Evolutionary conservation across 148 eudicot species (phyloP), one percentile per base, ranked within the genome.

Genomic region (Nyssa sinensis): DNA sequence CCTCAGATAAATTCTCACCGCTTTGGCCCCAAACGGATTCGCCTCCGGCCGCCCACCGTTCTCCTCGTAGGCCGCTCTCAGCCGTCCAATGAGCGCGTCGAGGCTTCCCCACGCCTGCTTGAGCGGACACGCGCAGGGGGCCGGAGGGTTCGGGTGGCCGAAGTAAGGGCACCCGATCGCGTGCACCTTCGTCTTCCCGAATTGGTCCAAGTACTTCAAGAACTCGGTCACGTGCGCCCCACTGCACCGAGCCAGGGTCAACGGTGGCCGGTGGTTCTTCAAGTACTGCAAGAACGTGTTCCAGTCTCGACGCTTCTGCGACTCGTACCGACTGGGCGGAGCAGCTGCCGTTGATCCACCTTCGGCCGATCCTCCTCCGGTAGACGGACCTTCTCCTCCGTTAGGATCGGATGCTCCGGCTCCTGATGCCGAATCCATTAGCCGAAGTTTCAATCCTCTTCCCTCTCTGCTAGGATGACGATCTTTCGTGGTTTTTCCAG

Each of bases 151-250:
- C 0, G 91, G 93, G 69, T 81, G 82, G 6, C 93, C 93, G 70
- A 80, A 89, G 69, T 81, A 86, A 0, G 89, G 91, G 70, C 93
- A 89, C 8, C 81, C 89, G 2, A 69, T 30, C 75, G 69, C 71
- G 79, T 89, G 93, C 72, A 89, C 91, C 69, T 89, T 89, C 21
- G 93, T 89, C 80, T 89, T 89, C 11, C 93, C 93, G 62, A 89
- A 89, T 77, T 89, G 93, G 79, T 89, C 93, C 0, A 89, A 65
- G 61, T 89, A 89, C 73, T 89, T 89, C 33, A 89, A 81, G 73
- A 89, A 89, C 73, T 89, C 93, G 21, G 87, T 81, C 27, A 89
- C 93, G 81, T 89, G 93, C 28, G 93, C 93, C 14, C 93, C 93
- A 61, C 91, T 89, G 73, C 93, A 89, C 12, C 93, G 78, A 0